These are phyloP conservation scores for Beauveria pseudobassiana DNA, from an alignment of 2,329 filamentous ascomycete genomes.

Conservation along the genomic window DNA sequence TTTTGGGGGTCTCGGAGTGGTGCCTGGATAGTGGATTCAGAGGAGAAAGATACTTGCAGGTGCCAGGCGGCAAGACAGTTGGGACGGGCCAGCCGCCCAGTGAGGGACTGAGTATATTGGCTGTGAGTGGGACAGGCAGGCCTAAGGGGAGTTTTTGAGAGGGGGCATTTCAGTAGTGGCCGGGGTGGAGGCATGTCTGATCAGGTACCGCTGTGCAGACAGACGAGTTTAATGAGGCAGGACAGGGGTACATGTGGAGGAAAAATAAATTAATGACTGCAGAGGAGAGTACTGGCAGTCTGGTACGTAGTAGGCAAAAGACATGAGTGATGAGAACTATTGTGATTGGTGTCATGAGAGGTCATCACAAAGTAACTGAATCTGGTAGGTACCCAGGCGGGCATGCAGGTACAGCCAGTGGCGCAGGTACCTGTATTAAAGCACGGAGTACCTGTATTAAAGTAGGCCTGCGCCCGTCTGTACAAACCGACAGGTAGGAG, in stretches of 20 bases:
- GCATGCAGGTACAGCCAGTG: neutral
- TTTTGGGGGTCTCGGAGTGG: neutral
- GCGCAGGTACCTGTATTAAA: neutral
- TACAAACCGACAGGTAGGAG: neutral
- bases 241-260: slow-evolving; percentile 1
- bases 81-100: neutral
- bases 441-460: too few relatives aligned
- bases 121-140: neutral
- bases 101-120: neutral
- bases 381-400: neutral
- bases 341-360: too few relatives aligned
- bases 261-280: neutral
- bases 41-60: neutral
- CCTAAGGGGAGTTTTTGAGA: neutral
- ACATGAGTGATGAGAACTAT: neutral
- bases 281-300: neutral
- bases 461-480: too few relatives aligned
- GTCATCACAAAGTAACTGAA: neutral
- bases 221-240: slow-evolving; percentile 6
- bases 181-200: neutral
- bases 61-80: neutral
- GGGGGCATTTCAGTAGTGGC: neutral
- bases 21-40: neutral
- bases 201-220: neutral
- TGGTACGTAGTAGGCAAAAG: too few relatives aligned